Evolutionary conservation across 495 filamentous ascomycete genomes (phyloP), one percentile per base, ranked within the genome.

Genomic region (Amorphotheca resinae): DNA sequence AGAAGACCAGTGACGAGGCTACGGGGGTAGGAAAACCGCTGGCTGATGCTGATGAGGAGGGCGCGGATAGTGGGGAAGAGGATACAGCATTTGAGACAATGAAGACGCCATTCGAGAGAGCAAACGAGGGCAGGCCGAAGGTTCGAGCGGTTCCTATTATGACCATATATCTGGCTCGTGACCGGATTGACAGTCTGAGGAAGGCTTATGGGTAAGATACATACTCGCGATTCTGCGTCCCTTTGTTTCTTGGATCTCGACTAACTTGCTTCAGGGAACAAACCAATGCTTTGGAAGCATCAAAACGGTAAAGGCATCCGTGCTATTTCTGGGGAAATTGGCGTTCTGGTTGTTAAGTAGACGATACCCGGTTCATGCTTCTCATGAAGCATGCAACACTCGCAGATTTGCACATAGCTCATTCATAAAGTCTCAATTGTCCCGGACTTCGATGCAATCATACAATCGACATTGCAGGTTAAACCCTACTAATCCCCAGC

Each of bases 91-190:
- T 79, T 49, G 68, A 79, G 59, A 60, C 59, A 12, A 70, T 76
- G 66, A 59, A 64, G 43, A 70, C 60, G 1, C 61, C 67, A 9
- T 65, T 66, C 42, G 62, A 66, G 52, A 55, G 57, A 45, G 62
- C 62, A 16, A 50, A 67, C 11, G 56, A 62, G 25, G 43, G 39
- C 7, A 44, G 33, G 31, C 25, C 30, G 37, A 47, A 50, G 41
- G 16, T 50, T 34, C 18, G 55, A 41, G 45, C 48, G 30, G 26
- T 50, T 14, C 54, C 54, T 17, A 49, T 74, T 38, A 65, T 84
- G 60, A 74, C 65, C 26, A 64, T 81, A 20, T 77, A 79, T 49
- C 58, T 85, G 9, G 74, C 73, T 0, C 58, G 63, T 39, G 59
- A 65, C n/a, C 56, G 68, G 18, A 53, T 82, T 22, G 63, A 68